Evolutionary conservation across 805 yeast species (phyloP).

Genomic region (Lipomyces kockii): DNA sequence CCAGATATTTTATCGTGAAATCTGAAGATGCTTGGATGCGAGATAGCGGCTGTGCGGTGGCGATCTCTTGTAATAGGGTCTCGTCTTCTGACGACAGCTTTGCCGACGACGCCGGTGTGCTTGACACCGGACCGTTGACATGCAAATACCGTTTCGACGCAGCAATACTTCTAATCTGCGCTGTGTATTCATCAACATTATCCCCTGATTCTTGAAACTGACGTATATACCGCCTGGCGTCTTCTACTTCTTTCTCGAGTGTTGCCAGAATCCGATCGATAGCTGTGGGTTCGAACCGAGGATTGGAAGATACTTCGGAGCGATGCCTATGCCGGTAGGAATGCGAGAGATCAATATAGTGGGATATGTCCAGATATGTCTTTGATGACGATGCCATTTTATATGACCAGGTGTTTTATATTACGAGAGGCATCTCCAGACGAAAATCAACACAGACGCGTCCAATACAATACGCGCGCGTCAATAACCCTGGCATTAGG

Average conservation of each 20-base stretch:
- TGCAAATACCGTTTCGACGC: constrained; percentile 10
- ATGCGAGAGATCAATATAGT: constrained; percentile 15
- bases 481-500: background rate
- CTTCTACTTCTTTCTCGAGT: constrained; percentile 4
- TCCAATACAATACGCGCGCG: background rate
- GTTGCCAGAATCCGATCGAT: constrained; percentile 5
- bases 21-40: constrained; percentile 1
- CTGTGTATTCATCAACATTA: constrained; percentile 11
- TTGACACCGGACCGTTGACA: background rate
- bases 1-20: constrained; percentile 3
- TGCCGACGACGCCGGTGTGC: background rate
- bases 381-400: background rate
- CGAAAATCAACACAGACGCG: background rate
- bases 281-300: background rate
- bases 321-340: constrained; percentile 8
- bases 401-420: no score
- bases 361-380: constrained; percentile 10
- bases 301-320: background rate
- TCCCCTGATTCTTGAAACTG: background rate
- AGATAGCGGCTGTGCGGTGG: constrained; percentile 3
- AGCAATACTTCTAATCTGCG: constrained; percentile 11
- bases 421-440: no score
- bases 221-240: constrained; percentile 1
- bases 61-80: background rate
- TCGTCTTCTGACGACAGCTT: background rate